Evolutionary conservation across 2,329 filamentous ascomycete genomes (phyloP), one percentile per base, ranked within the genome.

Genomic region (Parastagonospora nodorum): DNA sequence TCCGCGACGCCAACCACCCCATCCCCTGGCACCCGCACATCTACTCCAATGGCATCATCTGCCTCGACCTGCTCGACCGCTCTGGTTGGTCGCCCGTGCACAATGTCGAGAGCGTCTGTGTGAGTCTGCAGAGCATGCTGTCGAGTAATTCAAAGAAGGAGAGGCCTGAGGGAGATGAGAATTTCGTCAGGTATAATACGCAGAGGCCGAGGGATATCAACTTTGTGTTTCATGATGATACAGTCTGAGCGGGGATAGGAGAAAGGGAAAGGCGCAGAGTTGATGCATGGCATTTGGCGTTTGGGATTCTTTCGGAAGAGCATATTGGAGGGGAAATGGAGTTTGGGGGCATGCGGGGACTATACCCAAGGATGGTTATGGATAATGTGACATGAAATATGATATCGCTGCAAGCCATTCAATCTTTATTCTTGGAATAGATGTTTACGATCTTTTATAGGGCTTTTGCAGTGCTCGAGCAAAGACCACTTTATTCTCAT

Each of bases 31-130:
- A 99, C 68, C 94, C 94, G 2, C 94, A 99, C 77, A 90, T 99
- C 74, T 99, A 99, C 79, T 94, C 89, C 64, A 99, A 99, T 75
- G 94, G 94, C 64, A 96, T 97, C 74, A 99, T 99, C 71, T 99
- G 94, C 68, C 88, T 99, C 42, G 94, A 99, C 66, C 84, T 99
- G 1, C 85, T 99, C 8, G 91, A 91, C 45, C 80, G 84, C 8
- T 87, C 91, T 57, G 94, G 94, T 49, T 99, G 94, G 94, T 94
- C 89, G 41, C 94, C 94, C 0, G 93, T 99, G 0, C 94, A 99
- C 72, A 97, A 93, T 51, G 94, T 97, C 8, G 93, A 97, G 78
- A 96, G 89, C 67, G 87, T 99, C 24, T 97, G 92, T 78, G 94
- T 99, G 84, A 96, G 91, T 74, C 84, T 99, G 47, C 94, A 99